These are phyloP conservation scores for Penicillium atrosanguineum DNA, from an alignment of 495 filamentous ascomycete genomes.

Conservation along the genomic window DNA sequence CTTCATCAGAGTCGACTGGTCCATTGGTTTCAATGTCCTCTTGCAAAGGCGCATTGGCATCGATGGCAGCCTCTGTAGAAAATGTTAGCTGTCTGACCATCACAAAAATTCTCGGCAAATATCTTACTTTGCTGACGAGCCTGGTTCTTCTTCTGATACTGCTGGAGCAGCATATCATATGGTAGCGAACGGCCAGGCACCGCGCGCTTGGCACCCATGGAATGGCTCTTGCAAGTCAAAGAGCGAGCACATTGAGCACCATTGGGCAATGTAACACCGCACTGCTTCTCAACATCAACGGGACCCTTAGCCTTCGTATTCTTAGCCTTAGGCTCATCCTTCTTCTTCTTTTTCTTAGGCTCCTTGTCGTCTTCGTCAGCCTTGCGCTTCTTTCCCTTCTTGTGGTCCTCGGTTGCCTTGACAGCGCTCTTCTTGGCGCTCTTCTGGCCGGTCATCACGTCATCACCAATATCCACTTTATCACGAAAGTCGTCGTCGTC, in stretches of 20 bases:
- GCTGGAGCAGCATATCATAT: conserved; percentile 89
- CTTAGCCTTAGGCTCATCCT: conserved; percentile 86
- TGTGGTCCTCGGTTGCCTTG: conserved; percentile 61
- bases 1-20: conserved; percentile 89
- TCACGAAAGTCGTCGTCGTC: conserved; percentile 55
- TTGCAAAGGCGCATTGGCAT: conserved; percentile 86
- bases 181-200: conserved; percentile 88
- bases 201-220: conserved; percentile 91
- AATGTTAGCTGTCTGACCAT: neutral
- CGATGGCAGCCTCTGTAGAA: conserved; percentile 77
- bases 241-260: conserved; percentile 88
- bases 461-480: conserved; percentile 33
- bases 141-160: conserved; percentile 99
- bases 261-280: conserved; percentile 81
- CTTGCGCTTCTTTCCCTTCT: conserved; percentile 91
- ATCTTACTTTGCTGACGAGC: conserved; percentile 87
- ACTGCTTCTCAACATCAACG: conserved; percentile 96
- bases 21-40: conserved; percentile 75
- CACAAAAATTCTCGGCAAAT: neutral
- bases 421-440: conserved; percentile 69
- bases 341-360: conserved; percentile 81
- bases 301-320: conserved; percentile 87
- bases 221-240: conserved; percentile 94
- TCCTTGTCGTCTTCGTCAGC: conserved; percentile 74
- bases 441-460: conserved; percentile 51